Evolutionary conservation across 1,284 basidiomycete genomes (phyloP), one percentile per base, ranked within the genome.

Genomic region (Singerocomus rubriflavus): DNA sequence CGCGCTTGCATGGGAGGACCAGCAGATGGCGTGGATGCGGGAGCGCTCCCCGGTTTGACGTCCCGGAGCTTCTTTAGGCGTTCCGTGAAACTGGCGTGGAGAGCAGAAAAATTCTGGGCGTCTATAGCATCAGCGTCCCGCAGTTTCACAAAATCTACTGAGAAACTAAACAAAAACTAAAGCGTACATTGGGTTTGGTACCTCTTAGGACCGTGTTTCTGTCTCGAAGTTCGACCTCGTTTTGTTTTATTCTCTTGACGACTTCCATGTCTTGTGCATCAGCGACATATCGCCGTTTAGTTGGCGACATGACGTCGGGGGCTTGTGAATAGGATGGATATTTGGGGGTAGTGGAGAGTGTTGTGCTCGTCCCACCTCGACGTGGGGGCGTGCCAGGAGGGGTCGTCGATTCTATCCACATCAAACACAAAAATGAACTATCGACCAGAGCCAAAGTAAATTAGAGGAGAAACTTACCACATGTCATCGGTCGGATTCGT

Each of bases 201-300:
- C 91, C 91, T 16, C 88, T 76, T 34, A 94, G 68, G 1, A 92
- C 85, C 0, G 85, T 85, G 52, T 80, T 90, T 46, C 88, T 75
- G 66, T 93, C 90, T 43, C 77, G 73, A 16, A 91, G 74, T 60
- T 91, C 88, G 8, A 89, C 74, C 61, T 91, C 88, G 44, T 80
- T 81, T 56, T 76, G 73, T 62, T 78, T 84, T 53, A 93, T 88
- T 61, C 80, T 85, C 71, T 93, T 94, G 51, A 95, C 93, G 21
- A 85, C 78, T 46, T 93, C 91, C 2, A 84, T 71, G 65, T 97
- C 94, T 17, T 80, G 78, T 1, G 77, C 60, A 66, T 97, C 88
- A 0, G 88, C 76, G 17, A 90, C 81, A 63, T 96, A 94, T 44
- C 84, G 80, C 48, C 88, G 77, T 69, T 93, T 94, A 9, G 74